Conservation (phyloP, 2,329 filamentous ascomycete genomes). For the Cercospora janseana region DNA sequence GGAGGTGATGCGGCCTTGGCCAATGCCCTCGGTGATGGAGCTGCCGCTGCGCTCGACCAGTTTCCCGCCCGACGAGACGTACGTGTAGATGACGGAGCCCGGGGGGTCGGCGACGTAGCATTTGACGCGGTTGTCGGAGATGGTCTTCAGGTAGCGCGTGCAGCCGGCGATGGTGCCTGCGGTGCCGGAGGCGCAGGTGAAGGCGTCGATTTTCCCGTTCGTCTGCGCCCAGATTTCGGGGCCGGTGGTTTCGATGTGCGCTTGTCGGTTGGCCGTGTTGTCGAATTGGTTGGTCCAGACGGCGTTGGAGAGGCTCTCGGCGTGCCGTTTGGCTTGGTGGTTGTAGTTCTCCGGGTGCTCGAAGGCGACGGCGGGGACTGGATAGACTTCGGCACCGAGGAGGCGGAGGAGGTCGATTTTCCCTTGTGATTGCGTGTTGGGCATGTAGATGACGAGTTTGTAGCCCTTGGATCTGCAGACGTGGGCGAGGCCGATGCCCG, state of each 20-base stretch:
- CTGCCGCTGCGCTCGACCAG: conserved; percentile 77
- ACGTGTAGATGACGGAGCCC: conserved; percentile 87
- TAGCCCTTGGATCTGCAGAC: conserved; percentile 92
- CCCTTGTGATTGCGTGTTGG: conserved; percentile 95
- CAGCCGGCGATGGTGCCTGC: conserved; percentile 86
- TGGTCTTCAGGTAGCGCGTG: conserved; percentile 84
- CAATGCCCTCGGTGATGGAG: conserved; percentile 96
- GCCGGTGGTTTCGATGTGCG: conserved; percentile 94
- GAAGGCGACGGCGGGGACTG: conserved; percentile 91
- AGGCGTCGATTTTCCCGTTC: conserved; percentile 78
- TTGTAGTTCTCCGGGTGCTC: conserved; percentile 98
- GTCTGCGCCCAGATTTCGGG: conserved; percentile 98
- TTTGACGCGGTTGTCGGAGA: conserved; percentile 74
- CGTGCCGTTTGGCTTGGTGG: conserved; percentile 87
- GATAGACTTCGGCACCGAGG: conserved; percentile 91
- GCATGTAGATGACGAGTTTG: conserved; percentile 98
- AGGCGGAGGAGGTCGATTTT: conserved; percentile 92
- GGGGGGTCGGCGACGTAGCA: conserved; percentile 91
- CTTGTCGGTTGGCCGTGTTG: conserved; percentile 87
- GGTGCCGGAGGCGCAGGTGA: conserved; percentile 92
- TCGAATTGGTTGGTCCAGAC: conserved; percentile 99
- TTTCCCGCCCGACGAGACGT: conserved; percentile 81
- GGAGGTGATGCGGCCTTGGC: conserved; percentile 93
- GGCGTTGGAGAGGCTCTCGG: conserved; percentile 79
- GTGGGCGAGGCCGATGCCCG: conserved; percentile 94